Evolutionary conservation across 139 green algal genomes (phyloP).

Genomic region (Astrephomene gubernaculifera): DNA sequence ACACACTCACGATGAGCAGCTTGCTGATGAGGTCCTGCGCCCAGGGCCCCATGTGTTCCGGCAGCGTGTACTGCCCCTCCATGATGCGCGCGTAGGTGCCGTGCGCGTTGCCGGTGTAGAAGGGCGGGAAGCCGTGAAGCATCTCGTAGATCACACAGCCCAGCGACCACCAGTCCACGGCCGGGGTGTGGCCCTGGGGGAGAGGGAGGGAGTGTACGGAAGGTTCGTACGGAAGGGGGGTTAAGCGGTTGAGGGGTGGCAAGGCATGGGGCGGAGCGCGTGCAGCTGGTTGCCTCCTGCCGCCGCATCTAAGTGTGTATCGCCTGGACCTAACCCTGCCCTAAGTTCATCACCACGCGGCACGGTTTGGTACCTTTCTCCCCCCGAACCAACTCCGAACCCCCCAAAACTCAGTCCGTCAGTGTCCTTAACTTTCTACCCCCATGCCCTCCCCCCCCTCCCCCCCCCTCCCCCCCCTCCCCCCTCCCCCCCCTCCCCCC

Average conservation of each 20-base stretch:
- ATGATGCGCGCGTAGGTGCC: constrained; percentile 55
- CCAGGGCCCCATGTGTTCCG: constrained; percentile 42
- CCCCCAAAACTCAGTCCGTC: too few species aligned
- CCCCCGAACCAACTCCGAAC: too few species aligned
- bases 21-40: constrained; percentile 59
- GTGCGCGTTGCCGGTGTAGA: constrained; percentile 74
- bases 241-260: neutral
- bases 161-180: constrained; percentile 90
- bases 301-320: too few species aligned
- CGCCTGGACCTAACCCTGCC: too few species aligned
- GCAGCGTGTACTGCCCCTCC: constrained; percentile 42
- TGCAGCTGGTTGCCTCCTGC: neutral
- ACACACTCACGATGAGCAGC: constrained; percentile 47
- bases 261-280: neutral
- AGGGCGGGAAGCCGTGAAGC: constrained; percentile 79
- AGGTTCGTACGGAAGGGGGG: neutral
- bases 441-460: too few species aligned
- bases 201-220: neutral
- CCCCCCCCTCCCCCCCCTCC: too few species aligned
- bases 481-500: too few species aligned
- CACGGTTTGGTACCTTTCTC: too few species aligned
- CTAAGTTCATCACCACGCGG: too few species aligned
- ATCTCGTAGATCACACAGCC: constrained; percentile 89
- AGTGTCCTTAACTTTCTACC: too few species aligned
- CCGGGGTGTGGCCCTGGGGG: constrained; percentile 70